phyloP scores from a whole-genome alignment of 495 filamentous ascomycete genomes.

The Tuber melanosporum region DNA sequence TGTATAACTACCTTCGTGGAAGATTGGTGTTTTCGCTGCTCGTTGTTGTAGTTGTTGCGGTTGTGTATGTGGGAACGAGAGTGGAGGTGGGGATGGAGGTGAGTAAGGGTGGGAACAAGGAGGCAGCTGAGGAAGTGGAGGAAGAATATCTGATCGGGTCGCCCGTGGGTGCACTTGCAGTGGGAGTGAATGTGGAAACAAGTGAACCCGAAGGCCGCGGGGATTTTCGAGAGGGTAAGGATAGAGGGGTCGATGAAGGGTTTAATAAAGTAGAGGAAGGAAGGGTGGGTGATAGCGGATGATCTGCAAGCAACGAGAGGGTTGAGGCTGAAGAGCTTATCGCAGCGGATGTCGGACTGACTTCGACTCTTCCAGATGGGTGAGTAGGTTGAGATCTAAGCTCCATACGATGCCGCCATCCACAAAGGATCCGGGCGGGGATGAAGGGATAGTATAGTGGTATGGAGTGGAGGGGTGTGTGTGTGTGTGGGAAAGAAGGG shows the following conservation, averaged over 20 bases:
- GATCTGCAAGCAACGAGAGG: conserved; percentile 29
- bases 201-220: conserved; percentile 12
- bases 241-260: conserved; percentile 12
- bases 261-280: conserved; percentile 18
- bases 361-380: conserved; percentile 39
- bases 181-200: conserved; percentile 13
- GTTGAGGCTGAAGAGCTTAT: conserved; percentile 39
- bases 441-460: background rate
- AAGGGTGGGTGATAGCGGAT: conserved; percentile 32
- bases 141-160: conserved; percentile 9
- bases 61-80: conserved; percentile 11
- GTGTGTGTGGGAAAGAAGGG: conserved; percentile 18
- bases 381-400: conserved; percentile 40
- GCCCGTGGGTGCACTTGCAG: conserved; percentile 8
- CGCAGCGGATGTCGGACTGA: conserved; percentile 32
- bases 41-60: conserved; percentile 1
- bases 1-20: conserved; percentile 41
- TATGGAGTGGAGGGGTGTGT: background rate
- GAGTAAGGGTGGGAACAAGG: conserved; percentile 8
- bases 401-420: conserved; percentile 43
- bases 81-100: conserved; percentile 5
- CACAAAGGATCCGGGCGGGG: conserved; percentile 22
- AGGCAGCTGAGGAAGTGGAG: background rate
- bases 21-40: conserved; percentile 32
- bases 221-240: conserved; percentile 11